phyloP scores from a whole-genome alignment of 345 rosid species.

The Pistacia integerrima region DNA sequence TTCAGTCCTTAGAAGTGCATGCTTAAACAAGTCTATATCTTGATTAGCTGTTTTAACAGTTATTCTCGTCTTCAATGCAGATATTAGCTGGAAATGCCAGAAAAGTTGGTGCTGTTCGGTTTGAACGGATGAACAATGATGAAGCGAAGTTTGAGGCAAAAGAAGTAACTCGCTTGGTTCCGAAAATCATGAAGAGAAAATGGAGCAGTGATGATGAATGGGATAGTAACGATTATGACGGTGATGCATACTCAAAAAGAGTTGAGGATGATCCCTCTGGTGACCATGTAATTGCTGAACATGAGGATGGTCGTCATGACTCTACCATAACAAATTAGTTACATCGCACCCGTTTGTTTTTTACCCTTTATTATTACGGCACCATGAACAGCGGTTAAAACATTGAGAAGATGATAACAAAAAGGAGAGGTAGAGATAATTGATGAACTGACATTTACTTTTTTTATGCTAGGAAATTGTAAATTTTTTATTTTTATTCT shows the following conservation, averaged over 20 bases:
- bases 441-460: conserved; percentile 26
- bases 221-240: conserved; percentile 33
- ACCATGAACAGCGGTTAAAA: conserved; percentile 20
- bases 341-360: conserved; percentile 5
- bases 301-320: conserved; percentile 37
- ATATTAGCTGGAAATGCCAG: conserved; percentile 95
- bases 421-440: conserved; percentile 1
- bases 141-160: conserved; percentile 53
- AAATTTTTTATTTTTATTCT: too few relatives aligned
- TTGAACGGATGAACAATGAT: conserved; percentile 65
- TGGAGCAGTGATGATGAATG: conserved; percentile 68
- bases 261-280: conserved; percentile 43
- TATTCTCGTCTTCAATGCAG: conserved; percentile 40
- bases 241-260: conserved; percentile 34
- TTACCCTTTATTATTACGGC: conserved; percentile 22
- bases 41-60: conserved; percentile 12
- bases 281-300: conserved; percentile 51
- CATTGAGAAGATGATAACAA: conserved; percentile 23
- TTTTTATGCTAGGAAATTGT: background rate
- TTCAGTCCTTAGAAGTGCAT: background rate
- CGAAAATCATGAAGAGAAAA: conserved; percentile 77
- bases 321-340: conserved; percentile 27
- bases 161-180: conserved; percentile 70
- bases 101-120: conserved; percentile 89
- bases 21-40: background rate